Evolutionary conservation across 441 rosid species (phyloP).

Genomic region (Geranium incanum): DNA sequence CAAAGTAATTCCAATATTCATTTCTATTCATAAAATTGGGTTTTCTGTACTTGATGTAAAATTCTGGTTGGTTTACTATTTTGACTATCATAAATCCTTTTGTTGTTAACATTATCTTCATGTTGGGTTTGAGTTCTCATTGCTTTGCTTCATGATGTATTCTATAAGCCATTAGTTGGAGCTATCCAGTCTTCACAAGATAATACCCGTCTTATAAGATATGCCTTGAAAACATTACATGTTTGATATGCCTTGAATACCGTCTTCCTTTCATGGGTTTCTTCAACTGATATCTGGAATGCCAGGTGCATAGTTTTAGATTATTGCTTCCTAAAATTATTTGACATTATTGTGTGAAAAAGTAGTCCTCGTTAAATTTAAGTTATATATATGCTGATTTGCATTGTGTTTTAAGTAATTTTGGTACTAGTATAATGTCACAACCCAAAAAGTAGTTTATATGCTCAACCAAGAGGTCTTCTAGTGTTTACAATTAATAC

Average conservation of each 20-base stretch:
- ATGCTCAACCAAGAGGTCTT: background rate
- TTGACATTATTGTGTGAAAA: background rate
- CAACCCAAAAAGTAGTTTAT: background rate
- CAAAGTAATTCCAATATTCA: background rate
- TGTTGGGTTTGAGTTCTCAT: background rate
- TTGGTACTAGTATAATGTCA: background rate
- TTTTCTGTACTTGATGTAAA: background rate
- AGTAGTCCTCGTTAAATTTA: background rate
- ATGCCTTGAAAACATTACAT: background rate
- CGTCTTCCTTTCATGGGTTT: background rate
- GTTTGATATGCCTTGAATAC: background rate
- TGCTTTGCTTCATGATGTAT: background rate
- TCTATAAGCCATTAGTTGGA: background rate
- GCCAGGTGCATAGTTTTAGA: background rate
- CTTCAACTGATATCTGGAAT: background rate
- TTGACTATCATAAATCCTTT: background rate
- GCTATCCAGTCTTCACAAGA: background rate
- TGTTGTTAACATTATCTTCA: background rate
- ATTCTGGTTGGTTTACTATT: background rate
- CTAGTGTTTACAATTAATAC: background rate
- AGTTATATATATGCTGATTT: background rate
- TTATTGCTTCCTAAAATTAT: background rate
- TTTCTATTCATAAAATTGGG: background rate
- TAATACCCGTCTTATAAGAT: background rate
- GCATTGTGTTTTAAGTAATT: background rate